These are phyloP conservation scores for Globisporangium echinulatum DNA, from an alignment of 352 stramenopile genomes.

Conservation along the genomic window DNA sequence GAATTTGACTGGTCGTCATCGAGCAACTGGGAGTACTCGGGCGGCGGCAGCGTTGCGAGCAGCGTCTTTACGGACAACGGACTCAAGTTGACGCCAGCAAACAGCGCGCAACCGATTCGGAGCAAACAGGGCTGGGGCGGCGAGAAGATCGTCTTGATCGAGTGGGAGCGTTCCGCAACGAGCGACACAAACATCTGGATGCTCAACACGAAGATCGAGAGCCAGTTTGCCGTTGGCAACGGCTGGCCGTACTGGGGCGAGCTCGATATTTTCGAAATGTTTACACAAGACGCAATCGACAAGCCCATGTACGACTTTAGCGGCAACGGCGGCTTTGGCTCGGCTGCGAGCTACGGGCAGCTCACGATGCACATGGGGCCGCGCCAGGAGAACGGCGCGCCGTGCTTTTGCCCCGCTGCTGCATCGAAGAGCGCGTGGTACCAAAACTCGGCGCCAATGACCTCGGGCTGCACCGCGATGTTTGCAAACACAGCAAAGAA, in stretches of 20 bases:
- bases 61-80: constrained; percentile 40
- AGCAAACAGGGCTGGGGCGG: constrained; percentile 56
- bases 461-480: constrained; percentile 58
- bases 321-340: constrained; percentile 27
- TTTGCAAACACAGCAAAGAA: constrained; percentile 51
- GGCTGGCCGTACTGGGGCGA: constrained; percentile 75
- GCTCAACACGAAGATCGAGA: constrained; percentile 67
- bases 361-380: constrained; percentile 72
- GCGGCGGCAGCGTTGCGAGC: constrained; percentile 24
- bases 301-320: constrained; percentile 42
- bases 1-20: constrained; percentile 66
- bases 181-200: constrained; percentile 85
- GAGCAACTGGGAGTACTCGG: constrained; percentile 58
- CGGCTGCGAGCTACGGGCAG: constrained; percentile 52
- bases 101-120: constrained; percentile 51
- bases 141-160: constrained; percentile 65
- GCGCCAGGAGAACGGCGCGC: constrained; percentile 23
- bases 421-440: constrained; percentile 48
- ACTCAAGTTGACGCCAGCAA: constrained; percentile 47
- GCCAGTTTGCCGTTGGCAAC: constrained; percentile 49
- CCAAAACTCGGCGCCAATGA: constrained; percentile 52
- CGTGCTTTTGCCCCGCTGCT: constrained; percentile 50
- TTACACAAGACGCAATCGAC: constrained; percentile 46
- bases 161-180: constrained; percentile 54
- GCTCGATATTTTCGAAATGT: constrained; percentile 83